Base-by-base conservation (phyloP, 208 protist genomes). In the Leishmania gerbilli region DNA sequence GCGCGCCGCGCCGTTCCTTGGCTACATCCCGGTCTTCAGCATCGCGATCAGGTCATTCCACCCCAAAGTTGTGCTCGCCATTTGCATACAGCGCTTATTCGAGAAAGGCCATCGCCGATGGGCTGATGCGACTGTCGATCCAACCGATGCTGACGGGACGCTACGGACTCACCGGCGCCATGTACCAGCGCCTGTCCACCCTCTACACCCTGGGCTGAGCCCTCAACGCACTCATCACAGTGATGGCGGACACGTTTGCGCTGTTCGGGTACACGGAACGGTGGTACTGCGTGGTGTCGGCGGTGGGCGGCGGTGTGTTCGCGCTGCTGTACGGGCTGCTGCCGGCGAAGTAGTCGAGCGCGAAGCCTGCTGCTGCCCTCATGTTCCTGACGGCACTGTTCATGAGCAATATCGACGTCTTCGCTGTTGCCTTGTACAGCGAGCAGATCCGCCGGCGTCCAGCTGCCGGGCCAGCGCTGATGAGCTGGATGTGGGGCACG, bases 261-360 rank as follows among this genome's bases (percentile, higher is more conserved):
- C 69, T 95, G 21, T 87, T 92, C 37, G 89, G 90, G 42, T 95
- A 95, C 83, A 90, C 89, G 11, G 95, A 95, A 86, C 89, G 92
- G 8, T 97, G 90, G 90, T 94, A 93, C 90, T 78, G 86, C 51
- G 79, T 89, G 45, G 9, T 89, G 9, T 95, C 89, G 3, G 87
- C 84, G 34, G 40, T 95, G n/a, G 34, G 90, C 42, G 91, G 89
- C 40, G 80, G 76, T n/a, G 84, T 77, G 27, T 87, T 91, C 62
- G 88, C 88, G 40, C 67, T 95, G 34, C 82, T 81, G 24, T 91
- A 87, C 74, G 91, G 82, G 15, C 45, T 92, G n/a, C 84, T 94
- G 27, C 90, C 92, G 13, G 76, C 68, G 27, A 86, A 82, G 71
- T 53, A 80, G 47, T 85, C 81, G 27, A 87, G 84, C 71, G 90